Evolutionary conservation across 495 filamentous ascomycete species (phyloP), one percentile per base, ranked within the genome.

Genomic region (Geoglossum glabrum): DNA sequence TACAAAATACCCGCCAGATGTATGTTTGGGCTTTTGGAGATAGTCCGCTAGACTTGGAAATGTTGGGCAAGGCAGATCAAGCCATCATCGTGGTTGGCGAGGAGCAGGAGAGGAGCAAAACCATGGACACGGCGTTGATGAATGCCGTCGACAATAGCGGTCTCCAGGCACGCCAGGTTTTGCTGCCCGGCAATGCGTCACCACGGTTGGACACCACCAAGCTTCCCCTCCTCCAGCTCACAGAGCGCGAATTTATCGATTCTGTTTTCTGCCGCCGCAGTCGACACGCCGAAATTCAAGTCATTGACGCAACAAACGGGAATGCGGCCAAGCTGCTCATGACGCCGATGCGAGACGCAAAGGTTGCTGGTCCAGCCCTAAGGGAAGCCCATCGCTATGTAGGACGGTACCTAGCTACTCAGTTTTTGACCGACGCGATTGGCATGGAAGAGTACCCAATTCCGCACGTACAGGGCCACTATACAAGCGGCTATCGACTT

Each of bases 21-120:
- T 67, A 73, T 49, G 74, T 81, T 25, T 78, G 73, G 66, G 81
- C 79, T 0, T 80, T 85, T 62, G 80, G 83, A 56, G 80, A 84
- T 61, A 79, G 80, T 63, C 71, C 72, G 0, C 57, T 82, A 31
- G 82, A 85, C 64, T 28, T 85, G 26, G 64, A 67, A 17, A 85
- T 85, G 82, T 55, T 84, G 25, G 56, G 28, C 4, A 61, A 67
- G 49, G 79, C 81, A 30, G 63, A 84, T 63, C 58, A 75, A 59
- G 78, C 80, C 27, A 62, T 83, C 33, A 69, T 85, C 17, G 74
- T 85, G 1, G 78, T 80, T 25, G 78, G 80, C 25, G 64, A 76
- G 6, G 65, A 75, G 62, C 19, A 63, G 0, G 60, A 55, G 1
- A 72, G 79, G 57, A 84, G 80, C 66, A 74, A 70, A 57, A 71